Evolutionary conservation across 2,329 filamentous ascomycete genomes (phyloP), one percentile per base, ranked within the genome.

Genomic region (Penicillium sp.): DNA sequence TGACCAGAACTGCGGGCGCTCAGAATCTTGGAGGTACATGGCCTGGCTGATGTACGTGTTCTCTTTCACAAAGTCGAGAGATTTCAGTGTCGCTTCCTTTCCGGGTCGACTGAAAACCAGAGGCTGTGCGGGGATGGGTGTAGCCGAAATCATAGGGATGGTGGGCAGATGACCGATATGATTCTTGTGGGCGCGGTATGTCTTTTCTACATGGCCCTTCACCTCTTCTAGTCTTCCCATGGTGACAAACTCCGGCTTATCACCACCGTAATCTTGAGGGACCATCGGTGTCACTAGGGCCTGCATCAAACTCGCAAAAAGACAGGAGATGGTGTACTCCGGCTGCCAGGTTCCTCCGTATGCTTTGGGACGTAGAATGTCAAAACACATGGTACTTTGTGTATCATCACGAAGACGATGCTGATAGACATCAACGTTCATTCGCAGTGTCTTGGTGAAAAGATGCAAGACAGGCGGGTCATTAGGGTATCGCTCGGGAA

Each of bases 271-370:
- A 26, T 26, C 35, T 9, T 61, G 59, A 17, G 54, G 59, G 4
- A 61, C 53, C 40, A 47, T 33, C 1, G 55, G 59, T 22, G 59
- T 53, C 12, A 61, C 59, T 38, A 61, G 17, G 28, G 54, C 59
- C 19, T 58, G 59, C 59, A 61, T 61, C 28, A 61, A 17, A 15
- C 54, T 61, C 35, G 59, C 59, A 49, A 58, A 61, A 38, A 61
- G 55, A 54, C 54, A 61, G 24, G 47, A 38, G 38, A 61, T 53
- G 1, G 59, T 61, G 33, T 61, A 61, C 7, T 58, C 59, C 3
- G 38, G 30, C 5, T 58, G 12, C 59, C 54, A 61, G 19, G 54
- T 60, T 26, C 53, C 59, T 22, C 54, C 59, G 5, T 28, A 8
- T 4, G 13, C n/a, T 30, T 61, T 30, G 24, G 10, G 15, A 19